Percentiles rank a stretch among this genome's conserved stretches.
Evolutionary conservation across 2,329 filamentous ascomycete species (phyloP).

Genomic region (Claviceps sp.): DNA sequence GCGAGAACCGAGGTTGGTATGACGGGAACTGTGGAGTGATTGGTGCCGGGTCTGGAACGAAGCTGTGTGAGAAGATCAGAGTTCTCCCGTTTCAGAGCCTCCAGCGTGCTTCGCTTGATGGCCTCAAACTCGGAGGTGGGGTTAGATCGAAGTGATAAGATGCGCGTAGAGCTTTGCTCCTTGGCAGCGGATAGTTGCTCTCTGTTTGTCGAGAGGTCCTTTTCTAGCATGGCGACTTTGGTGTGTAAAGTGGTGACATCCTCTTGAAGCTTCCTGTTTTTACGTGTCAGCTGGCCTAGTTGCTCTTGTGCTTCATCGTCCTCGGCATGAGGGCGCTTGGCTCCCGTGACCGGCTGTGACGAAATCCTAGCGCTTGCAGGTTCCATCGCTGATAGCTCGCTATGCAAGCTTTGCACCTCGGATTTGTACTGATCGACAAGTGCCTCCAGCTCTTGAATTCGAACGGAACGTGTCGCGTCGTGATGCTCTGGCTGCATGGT

Average conservation of each 20-base stretch:
- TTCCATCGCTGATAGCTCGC: slow-evolving; percentile 58
- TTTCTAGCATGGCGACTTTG: slow-evolving; percentile 55
- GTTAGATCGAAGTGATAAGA: slow-evolving; percentile 81
- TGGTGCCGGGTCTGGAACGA: slow-evolving; percentile 25
- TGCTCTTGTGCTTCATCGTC: slow-evolving; percentile 55
- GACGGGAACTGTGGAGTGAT: slow-evolving; percentile 36
- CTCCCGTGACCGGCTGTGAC: slow-evolving; percentile 28
- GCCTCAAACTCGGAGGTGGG: slow-evolving; percentile 77
- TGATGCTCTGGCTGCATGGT: slow-evolving; percentile 71
- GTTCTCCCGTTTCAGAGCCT: slow-evolving; percentile 71
- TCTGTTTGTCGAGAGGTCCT: slow-evolving; percentile 58
- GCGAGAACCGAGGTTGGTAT: slow-evolving; percentile 69
- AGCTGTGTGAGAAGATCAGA: slow-evolving; percentile 66
- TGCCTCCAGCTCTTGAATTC: slow-evolving; percentile 71
- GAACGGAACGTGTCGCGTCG: slow-evolving; percentile 59
- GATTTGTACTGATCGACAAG: slow-evolving; percentile 75
- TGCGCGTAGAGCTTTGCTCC: slow-evolving; percentile 60
- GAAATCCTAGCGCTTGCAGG: slow-evolving; percentile 18
- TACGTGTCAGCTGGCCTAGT: slow-evolving; percentile 70
- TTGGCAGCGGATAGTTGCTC: slow-evolving; percentile 57
- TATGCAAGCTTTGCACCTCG: slow-evolving; percentile 62
- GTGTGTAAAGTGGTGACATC: slow-evolving; percentile 58
- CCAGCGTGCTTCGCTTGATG: slow-evolving; percentile 69
- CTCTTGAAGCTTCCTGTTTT: slow-evolving; percentile 75
- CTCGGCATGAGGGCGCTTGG: slow-evolving; percentile 52